Conservation (phyloP, 2,329 filamentous ascomycete genomes). For the Arthroderma sp. region DNA sequence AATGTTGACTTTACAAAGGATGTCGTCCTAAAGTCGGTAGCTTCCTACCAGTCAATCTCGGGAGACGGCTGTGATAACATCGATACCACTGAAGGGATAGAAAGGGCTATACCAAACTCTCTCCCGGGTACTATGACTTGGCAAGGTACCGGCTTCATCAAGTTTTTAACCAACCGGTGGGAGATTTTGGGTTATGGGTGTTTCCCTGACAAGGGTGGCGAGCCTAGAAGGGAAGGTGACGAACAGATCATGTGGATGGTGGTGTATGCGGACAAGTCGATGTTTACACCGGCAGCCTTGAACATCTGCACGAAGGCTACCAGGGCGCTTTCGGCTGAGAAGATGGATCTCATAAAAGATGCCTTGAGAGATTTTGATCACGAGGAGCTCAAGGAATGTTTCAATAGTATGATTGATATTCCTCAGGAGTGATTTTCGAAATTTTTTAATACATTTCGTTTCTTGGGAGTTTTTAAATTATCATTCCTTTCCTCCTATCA, state of each 20-base stretch:
- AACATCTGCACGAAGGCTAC: background rate
- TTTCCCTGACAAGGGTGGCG: background rate
- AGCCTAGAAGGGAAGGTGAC: background rate
- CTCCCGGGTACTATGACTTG: background rate
- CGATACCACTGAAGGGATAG: background rate
- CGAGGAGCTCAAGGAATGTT: background rate
- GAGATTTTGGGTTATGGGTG: background rate
- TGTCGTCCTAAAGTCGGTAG: background rate
- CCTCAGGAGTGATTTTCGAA: background rate
- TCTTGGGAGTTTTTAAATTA: too few relatives aligned
- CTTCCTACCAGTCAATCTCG: background rate
- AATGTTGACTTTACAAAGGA: background rate
- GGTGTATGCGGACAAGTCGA: background rate
- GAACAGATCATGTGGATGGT: background rate
- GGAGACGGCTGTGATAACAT: background rate
- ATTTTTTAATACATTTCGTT: background rate
- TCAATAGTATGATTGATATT: background rate
- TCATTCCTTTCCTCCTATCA: background rate
- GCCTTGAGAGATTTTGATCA: background rate
- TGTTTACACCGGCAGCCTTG: background rate
- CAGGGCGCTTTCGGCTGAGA: background rate
- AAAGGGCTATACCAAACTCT: background rate
- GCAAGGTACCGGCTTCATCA: slow-evolving; percentile 2
- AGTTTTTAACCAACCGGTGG: background rate
- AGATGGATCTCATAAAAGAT: background rate